Base-by-base conservation (phyloP, 2,329 filamentous ascomycete species). In the Calonectria hawksworthii region DNA sequence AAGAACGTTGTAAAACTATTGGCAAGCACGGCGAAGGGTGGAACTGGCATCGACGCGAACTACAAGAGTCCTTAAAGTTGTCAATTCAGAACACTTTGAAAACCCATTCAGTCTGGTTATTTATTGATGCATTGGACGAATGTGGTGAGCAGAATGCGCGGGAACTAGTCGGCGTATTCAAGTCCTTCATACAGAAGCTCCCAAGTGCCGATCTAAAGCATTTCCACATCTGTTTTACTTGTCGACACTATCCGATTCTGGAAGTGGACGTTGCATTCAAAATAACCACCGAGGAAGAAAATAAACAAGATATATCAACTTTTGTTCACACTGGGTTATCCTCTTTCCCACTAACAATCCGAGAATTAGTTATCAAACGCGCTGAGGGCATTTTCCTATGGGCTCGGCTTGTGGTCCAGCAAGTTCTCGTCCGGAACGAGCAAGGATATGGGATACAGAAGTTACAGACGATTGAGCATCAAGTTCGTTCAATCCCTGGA, bases 41-140 rank as follows among this genome's bases (percentile, higher is more conserved):
- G 28, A 56, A 75, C 0, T 83, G 83, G 83, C 68, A 81, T 23
- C 21, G 52, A 1, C 18, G 52, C 1, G 80, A 84, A 18, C 34
- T 85, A 16, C 70, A 64, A 30, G 2, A 32, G 0, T 75, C 77
- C n/a, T 74, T 85, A 11, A 6, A 73, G 38, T 68, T 23, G 1
- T 76, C 77, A 0, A 56, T 85, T 44, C 38, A 18, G 4, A 76
- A 72, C 9, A 28, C 82, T 4, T 32, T 83, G 2, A 21, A 78
- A 6, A 66, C 2, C 13, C 78, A 52, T 76, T 4, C 47, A 8
- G 64, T 85, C 8, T 79, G 74, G 68, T 26, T 85, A 4, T 84
- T 84, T 36, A 63, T 86, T 23, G 85, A 86, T 30, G 85, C 84
- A 0, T 64, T 86, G 0, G 84, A 86, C 70, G 84, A 86, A 70